These are phyloP conservation scores for Schizothecium vesticola DNA, from an alignment of 495 filamentous ascomycete species.

Conservation along the genomic window DNA sequence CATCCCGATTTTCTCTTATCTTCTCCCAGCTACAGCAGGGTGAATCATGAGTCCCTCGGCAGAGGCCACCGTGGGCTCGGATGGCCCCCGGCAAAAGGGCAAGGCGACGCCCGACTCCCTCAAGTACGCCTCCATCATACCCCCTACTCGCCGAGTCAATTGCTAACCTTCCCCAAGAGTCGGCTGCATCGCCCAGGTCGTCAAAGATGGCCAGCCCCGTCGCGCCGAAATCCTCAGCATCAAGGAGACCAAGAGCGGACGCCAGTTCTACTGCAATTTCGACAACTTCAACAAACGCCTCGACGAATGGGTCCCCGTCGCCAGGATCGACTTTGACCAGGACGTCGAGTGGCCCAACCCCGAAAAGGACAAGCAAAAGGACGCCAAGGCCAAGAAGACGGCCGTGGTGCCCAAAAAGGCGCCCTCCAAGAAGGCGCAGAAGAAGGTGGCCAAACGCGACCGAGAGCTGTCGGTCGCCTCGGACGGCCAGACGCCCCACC, in stretches of 20 bases:
- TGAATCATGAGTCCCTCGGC: constrained; percentile 33
- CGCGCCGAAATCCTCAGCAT: constrained; percentile 93
- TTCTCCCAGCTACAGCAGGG: not conserved
- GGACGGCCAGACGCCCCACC: constrained; percentile 43
- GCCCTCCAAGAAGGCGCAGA: constrained; percentile 48
- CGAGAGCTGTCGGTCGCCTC: constrained; percentile 44
- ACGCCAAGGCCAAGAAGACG: constrained; percentile 44
- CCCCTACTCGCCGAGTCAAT: not conserved
- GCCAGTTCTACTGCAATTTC: constrained; percentile 93
- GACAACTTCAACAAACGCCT: constrained; percentile 99
- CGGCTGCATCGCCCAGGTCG: constrained; percentile 48
- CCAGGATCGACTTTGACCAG: constrained; percentile 70
- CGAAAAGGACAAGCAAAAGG: constrained; percentile 53
- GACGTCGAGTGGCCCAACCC: constrained; percentile 55
- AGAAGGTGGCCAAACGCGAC: constrained; percentile 47
- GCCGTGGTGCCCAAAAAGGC: constrained; percentile 39
- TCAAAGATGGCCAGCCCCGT: constrained; percentile 70
- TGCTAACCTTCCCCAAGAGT: constrained; percentile 26
- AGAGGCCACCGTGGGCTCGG: constrained; percentile 41
- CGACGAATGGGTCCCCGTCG: constrained; percentile 86
- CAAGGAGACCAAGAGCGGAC: constrained; percentile 72
- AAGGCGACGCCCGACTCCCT: constrained; percentile 75
- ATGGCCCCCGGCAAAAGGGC: constrained; percentile 59
- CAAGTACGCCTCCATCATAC: constrained; percentile 47
- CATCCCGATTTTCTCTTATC: constrained; percentile 1